Conservation (phyloP, 148 eudicot species). For the Nepenthes mirabilis region DNA sequence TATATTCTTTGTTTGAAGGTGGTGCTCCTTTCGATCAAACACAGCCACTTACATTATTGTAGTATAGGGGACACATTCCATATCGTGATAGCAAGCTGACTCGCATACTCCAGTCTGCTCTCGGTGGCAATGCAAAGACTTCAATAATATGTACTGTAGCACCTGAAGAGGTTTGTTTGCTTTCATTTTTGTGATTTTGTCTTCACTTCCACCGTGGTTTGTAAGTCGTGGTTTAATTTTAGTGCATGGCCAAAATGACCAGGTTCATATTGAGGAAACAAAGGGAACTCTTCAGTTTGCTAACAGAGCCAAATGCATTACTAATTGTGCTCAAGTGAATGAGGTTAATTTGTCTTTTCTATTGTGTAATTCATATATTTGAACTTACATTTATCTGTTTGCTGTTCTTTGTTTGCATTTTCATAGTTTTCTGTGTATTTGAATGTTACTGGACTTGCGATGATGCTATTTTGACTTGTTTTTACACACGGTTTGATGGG, state of each 20-base stretch:
- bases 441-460: no score
- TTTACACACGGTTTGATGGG: no score
- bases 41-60: constrained; percentile 4
- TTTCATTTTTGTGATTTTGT: background rate
- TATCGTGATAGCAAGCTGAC: constrained; percentile 97
- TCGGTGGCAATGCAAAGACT: constrained; percentile 99
- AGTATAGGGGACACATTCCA: constrained; percentile 87
- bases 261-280: constrained; percentile 92
- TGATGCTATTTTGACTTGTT: no score
- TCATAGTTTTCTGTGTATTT: no score
- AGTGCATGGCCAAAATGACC: constrained; percentile 7
- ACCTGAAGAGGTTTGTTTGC: constrained; percentile 66
- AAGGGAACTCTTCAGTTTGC: constrained; percentile 99
- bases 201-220: background rate
- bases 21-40: background rate
- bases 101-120: constrained; percentile 96
- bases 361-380: background rate
- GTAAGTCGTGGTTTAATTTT: background rate
- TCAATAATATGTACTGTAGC: constrained; percentile 94
- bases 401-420: background rate
- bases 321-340: constrained; percentile 95
- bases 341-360: constrained; percentile 41
- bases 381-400: background rate
- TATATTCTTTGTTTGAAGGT: constrained; percentile 11
- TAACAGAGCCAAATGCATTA: constrained; percentile 85